Conservation (phyloP, 1,284 basidiomycete genomes). For the Xerocomus nothofagi region DNA sequence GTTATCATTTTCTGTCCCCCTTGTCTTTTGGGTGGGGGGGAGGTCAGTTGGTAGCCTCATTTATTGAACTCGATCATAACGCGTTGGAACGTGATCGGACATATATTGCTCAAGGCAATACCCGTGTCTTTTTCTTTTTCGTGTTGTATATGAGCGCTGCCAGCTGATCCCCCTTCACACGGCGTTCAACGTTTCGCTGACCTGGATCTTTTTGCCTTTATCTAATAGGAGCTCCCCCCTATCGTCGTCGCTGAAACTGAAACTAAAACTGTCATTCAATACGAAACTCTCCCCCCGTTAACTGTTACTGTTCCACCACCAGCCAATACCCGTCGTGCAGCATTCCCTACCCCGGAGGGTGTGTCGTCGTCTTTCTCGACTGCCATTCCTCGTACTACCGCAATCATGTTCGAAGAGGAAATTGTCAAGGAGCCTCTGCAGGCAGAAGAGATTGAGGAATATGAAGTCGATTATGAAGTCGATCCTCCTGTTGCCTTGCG, state of each 20-base stretch:
- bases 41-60: constrained; percentile 41
- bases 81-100: constrained; percentile 40
- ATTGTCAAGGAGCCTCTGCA: constrained; percentile 33
- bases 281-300: constrained; percentile 53
- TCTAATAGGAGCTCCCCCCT: constrained; percentile 59
- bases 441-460: constrained; percentile 35
- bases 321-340: constrained; percentile 73
- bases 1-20: constrained; percentile 69
- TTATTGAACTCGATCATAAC: constrained; percentile 25
- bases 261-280: constrained; percentile 62
- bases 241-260: constrained; percentile 64
- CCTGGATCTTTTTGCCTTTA: constrained; percentile 32
- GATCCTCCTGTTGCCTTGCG: constrained; percentile 28
- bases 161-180: constrained; percentile 44
- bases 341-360: constrained; percentile 67
- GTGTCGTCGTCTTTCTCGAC: constrained; percentile 52
- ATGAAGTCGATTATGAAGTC: constrained; percentile 38
- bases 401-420: constrained; percentile 60
- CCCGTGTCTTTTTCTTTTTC: constrained; percentile 14
- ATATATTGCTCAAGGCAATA: constrained; percentile 34
- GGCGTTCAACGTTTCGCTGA: constrained; percentile 32
- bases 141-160: constrained; percentile 24
- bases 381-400: constrained; percentile 65
- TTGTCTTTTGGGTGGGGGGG: constrained; percentile 55
- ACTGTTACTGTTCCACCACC: constrained; percentile 68